These are phyloP conservation scores for Diaporthe citrichinensis DNA, from an alignment of 2,329 filamentous ascomycete genomes.

Conservation along the genomic window DNA sequence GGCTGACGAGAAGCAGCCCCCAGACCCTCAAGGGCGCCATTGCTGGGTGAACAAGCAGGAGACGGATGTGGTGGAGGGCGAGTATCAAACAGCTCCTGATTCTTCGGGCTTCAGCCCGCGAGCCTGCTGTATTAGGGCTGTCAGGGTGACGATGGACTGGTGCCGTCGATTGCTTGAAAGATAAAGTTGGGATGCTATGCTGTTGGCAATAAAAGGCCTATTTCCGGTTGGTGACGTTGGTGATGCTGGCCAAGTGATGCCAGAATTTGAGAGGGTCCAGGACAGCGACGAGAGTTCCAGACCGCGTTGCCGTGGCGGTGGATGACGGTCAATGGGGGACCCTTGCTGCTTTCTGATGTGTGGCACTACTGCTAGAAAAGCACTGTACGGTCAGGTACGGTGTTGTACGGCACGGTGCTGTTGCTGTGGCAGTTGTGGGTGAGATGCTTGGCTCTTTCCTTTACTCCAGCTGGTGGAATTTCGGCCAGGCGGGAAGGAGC, in stretches of 20 bases:
- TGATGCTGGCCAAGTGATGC: slow-evolving; percentile 6
- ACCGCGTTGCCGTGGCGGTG: slow-evolving; percentile 29
- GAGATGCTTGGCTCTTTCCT: not conserved
- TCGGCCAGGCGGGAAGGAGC: slow-evolving; percentile 9
- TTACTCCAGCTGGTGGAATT: not conserved
- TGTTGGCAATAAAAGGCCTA: not conserved
- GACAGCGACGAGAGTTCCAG: slow-evolving; percentile 8
- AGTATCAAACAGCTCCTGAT: slow-evolving; percentile 9
- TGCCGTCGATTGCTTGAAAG: not conserved
- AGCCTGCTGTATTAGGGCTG: not conserved
- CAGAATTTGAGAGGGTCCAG: slow-evolving; percentile 17
- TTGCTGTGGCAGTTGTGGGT: not conserved
- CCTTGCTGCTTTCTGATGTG: slow-evolving; percentile 4
- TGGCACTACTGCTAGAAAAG: not conserved
- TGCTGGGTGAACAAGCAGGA: not conserved
- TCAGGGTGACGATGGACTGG: not conserved
- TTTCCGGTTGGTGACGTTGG: not conserved
- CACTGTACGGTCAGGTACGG: not conserved
- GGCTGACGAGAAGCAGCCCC: slow-evolving; percentile 37
- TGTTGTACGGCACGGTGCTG: not conserved
- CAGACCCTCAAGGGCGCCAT: slow-evolving; percentile 41
- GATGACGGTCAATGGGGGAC: not conserved
- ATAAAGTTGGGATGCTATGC: not conserved
- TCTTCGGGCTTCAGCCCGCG: slow-evolving; percentile 3
- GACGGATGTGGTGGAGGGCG: not conserved